A percentile compares a stretch with the other conserved stretches of the same genome.
These are phyloP conservation scores for Tilletia walkeri DNA, from an alignment of 1,284 basidiomycete genomes.

Conservation along the genomic window DNA sequence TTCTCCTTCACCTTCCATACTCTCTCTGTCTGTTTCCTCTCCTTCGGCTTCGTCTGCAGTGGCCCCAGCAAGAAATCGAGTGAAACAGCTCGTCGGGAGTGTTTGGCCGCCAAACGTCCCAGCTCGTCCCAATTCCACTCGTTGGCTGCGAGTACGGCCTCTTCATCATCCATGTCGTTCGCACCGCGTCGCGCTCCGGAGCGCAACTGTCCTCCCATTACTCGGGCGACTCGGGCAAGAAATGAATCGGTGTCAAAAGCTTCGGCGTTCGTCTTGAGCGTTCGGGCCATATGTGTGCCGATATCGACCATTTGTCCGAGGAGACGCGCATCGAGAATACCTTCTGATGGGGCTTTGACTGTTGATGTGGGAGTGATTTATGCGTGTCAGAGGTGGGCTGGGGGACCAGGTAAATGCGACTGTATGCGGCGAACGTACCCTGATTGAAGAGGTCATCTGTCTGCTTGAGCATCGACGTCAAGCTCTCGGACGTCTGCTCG, in stretches of 20 bases:
- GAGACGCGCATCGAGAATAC: slow-evolving; percentile 45
- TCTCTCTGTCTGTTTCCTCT: slow-evolving; percentile 26
- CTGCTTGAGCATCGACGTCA: slow-evolving; percentile 24
- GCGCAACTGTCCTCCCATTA: not conserved
- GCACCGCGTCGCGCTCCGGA: not conserved
- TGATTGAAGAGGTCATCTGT: slow-evolving; percentile 30
- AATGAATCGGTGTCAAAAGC: slow-evolving; percentile 52
- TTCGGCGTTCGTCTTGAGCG: slow-evolving; percentile 42
- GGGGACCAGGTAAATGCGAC: not conserved
- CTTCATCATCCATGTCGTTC: slow-evolving; percentile 20
- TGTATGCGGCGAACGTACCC: slow-evolving; percentile 20
- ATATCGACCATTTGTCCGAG: slow-evolving; percentile 44
- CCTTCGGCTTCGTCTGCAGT: slow-evolving; percentile 35
- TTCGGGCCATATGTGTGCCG: slow-evolving; percentile 45
- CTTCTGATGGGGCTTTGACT: slow-evolving; percentile 40
- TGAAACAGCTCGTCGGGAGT: slow-evolving; percentile 37
- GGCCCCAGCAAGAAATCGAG: slow-evolving; percentile 51
- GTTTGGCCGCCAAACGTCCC: slow-evolving; percentile 28
- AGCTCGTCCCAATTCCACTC: slow-evolving; percentile 49
- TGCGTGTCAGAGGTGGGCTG: not conserved
- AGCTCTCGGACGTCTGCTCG: slow-evolving; percentile 21
- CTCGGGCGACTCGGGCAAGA: slow-evolving; percentile 31
- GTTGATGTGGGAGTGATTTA: not conserved
- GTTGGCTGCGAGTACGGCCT: slow-evolving; percentile 26
- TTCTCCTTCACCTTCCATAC: slow-evolving; percentile 18